Conservation (phyloP, 139 green algal genomes). For the Chlamydomonas incerta region DNA sequence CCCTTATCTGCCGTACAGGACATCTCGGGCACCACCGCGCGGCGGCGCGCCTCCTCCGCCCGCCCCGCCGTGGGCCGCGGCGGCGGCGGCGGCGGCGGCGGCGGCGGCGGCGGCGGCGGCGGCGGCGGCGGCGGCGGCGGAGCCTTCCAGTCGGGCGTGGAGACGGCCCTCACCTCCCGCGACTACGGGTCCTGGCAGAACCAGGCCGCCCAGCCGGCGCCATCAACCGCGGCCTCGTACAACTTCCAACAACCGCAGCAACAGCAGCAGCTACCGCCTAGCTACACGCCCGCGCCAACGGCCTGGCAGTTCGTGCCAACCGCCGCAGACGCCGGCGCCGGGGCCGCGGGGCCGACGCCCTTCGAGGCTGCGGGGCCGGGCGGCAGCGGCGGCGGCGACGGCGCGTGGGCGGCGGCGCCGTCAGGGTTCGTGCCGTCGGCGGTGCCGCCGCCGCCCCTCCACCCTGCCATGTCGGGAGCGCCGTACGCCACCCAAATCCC, state of each 20-base stretch:
- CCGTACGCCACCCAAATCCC: constrained; percentile 1
- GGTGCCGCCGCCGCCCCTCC: background rate
- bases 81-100: background rate
- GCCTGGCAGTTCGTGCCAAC: background rate
- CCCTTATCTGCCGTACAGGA: no score
- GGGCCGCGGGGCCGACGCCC: background rate
- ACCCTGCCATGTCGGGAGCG: background rate
- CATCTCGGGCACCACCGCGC: background rate
- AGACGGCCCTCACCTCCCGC: background rate
- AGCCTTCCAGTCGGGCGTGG: no score
- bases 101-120: background rate
- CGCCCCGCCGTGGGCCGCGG: background rate
- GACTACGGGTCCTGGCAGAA: background rate
- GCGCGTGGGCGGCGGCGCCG: no score
- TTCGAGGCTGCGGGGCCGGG: background rate
- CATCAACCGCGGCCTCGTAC: no score
- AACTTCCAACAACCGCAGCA: background rate
- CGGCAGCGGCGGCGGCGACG: background rate
- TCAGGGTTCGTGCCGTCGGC: background rate
- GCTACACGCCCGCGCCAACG: background rate
- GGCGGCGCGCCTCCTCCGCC: background rate
- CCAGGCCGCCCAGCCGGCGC: background rate
- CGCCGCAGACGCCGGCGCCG: background rate
- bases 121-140: background rate
- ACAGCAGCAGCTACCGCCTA: background rate